Evolutionary conservation across 371 early-diverging fungal genomes (phyloP), one percentile per base, ranked within the genome.

Genomic region (Lichtheimia corymbifera): DNA sequence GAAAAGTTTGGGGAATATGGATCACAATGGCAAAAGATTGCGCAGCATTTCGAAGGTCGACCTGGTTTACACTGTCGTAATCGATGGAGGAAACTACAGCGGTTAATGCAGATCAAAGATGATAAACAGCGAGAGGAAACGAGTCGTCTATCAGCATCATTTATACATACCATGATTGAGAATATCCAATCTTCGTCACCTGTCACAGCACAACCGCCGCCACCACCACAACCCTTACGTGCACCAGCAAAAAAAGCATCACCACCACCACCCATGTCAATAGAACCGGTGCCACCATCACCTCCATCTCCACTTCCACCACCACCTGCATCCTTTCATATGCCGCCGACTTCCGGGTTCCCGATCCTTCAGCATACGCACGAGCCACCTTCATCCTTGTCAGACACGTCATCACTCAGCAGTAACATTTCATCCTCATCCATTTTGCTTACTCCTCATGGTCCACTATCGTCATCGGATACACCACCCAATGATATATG

Each of bases 41-140:
- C 92, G 1, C 73, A 82, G 13, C 89, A 82, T n/a, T 91, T 92
- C 64, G 88, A 88, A 30, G 92, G 91, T 4, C 76, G 93, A 24
- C 91, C 93, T 0, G 92, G 92, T 0, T 63, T 91, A 47, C 92
- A 92, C 57, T 92, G 93, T 64, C 83, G 93, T 24, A 91, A 92
- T 68, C 76, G 93, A 13, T 92, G 92, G 92, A 79, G 92, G 28
- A 91, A 91, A 58, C 70, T 90, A 20, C 87, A 88, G 59, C 74
- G 92, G 22, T 82, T 83, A 51, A 71, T 79, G 17, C 88, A 87
- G 50, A 72, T 79, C 53, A 81, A 86, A 56, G 72, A 79, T 22
- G 74, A 77, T 15, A 74, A 70, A 50, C 22, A 22, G 22, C 68
- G 63, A 28, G 72, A 66, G 1, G 67, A 70, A 4, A 68, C 69